These are phyloP conservation scores for Rhizomucor miehei DNA, from an alignment of 371 early-diverging fungal species.

Conservation along the genomic window DNA sequence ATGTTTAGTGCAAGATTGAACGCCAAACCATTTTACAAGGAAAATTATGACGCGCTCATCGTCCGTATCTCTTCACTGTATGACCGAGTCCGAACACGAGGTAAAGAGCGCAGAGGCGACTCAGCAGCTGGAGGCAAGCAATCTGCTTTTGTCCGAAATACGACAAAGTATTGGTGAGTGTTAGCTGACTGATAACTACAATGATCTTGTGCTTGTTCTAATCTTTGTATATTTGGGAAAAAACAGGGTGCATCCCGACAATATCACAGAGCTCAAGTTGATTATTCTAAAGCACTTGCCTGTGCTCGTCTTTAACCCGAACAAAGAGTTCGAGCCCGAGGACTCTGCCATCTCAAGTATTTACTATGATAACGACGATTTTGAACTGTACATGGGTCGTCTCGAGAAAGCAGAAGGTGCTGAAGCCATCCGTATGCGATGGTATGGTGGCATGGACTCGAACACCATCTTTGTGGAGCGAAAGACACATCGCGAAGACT, in stretches of 20 bases:
- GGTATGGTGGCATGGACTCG: slow-evolving; percentile 92
- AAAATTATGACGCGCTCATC: slow-evolving; percentile 88
- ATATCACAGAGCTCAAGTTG: slow-evolving; percentile 95
- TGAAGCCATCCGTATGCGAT: slow-evolving; percentile 92
- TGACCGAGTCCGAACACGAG: slow-evolving; percentile 85
- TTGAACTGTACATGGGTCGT: slow-evolving; percentile 93
- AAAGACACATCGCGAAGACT: slow-evolving; percentile 98
- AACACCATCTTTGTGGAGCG: slow-evolving; percentile 96
- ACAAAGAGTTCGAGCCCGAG: slow-evolving; percentile 65
- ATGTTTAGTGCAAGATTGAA: slow-evolving; percentile 88
- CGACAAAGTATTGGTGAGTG: slow-evolving; percentile 91
- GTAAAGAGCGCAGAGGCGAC: slow-evolving; percentile 63
- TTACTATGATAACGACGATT: slow-evolving; percentile 96
- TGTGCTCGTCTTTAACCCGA: slow-evolving; percentile 90
- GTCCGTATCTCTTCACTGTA: slow-evolving; percentile 89
- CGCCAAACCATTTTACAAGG: slow-evolving; percentile 86
- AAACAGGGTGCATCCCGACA: slow-evolving; percentile 97
- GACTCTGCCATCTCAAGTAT: slow-evolving; percentile 96
- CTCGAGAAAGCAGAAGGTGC: slow-evolving; percentile 95
- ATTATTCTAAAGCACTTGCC: slow-evolving; percentile 96
- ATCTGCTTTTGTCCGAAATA: slow-evolving; percentile 80
- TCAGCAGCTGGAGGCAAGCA: slow-evolving; percentile 51
- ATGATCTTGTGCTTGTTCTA: too few relatives aligned
- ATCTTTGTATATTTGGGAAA: too few relatives aligned
- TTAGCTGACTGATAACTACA: too few relatives aligned